Evolutionary conservation across 2,329 filamentous ascomycete genomes (phyloP), one percentile per base, ranked within the genome.

Genomic region (Berkeleyomyces rouxiae): DNA sequence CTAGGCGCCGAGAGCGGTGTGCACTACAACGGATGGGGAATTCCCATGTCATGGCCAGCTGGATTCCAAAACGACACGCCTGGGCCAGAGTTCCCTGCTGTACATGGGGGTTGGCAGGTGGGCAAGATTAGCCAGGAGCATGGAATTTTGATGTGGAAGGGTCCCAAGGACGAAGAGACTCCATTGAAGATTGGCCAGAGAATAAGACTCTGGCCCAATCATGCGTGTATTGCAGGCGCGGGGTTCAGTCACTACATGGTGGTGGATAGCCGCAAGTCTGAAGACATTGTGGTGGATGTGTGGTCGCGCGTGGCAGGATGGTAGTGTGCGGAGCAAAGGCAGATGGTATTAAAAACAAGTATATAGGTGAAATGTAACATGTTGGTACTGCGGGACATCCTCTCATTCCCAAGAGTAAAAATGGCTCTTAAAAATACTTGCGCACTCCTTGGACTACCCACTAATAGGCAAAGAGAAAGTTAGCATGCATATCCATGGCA

Each of bases 121-220:
- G 83, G 80, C 11, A 78, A 82, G 36, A 81, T 92, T 64, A 86
- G 84, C 66, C 88, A 92, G 73, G 88, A 93, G 73, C 88, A 92
- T 72, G 87, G 86, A 0, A 82, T 90, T 61, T 69, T 92, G 67
- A 76, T 74, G 1, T 90, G 85, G 82, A 73, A 75, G 11, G 73
- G 74, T 0, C 66, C 69, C 10, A 73, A 76, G 46, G 77, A 76
- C 0, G 71, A 75, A 9, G 71, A 75, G n/a, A 72, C 79, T 58
- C 70, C 73, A 57, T 69, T 89, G 63, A 66, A 71, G 2, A 75
- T 88, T 40, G 87, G 88, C 0, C 80, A 89, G 69, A 82, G 82
- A 68, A 72, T 91, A 36, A 77, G 82, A 63, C 74, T 92, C 6
- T 91, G 85, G 83, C 87, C 88, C 0, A 92, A 92, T 68, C 88